These are phyloP conservation scores for Bisporella sp. DNA, from an alignment of 2,329 filamentous ascomycete genomes.

Conservation along the genomic window DNA sequence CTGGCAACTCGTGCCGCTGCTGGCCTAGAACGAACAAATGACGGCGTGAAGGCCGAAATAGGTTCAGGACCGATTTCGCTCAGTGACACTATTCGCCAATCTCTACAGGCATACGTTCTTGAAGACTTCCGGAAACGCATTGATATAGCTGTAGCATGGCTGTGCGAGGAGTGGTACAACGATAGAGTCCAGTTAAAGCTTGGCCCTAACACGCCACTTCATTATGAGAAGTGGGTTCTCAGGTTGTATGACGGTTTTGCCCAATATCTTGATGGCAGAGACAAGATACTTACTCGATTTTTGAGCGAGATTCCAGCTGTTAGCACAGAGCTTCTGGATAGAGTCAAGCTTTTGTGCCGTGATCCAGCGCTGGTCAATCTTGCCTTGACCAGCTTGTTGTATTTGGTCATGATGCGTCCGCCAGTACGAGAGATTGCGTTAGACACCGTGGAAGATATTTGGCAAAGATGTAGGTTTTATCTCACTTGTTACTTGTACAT, in stretches of 20 bases:
- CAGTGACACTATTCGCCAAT: constrained; percentile 67
- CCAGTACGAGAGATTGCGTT: constrained; percentile 56
- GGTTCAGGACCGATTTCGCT: constrained; percentile 39
- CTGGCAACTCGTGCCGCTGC: constrained; percentile 73
- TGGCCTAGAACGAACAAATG: constrained; percentile 53
- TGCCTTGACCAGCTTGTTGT: constrained; percentile 57
- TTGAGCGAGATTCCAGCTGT: constrained; percentile 85
- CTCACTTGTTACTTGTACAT: neutral
- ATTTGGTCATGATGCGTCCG: constrained; percentile 61
- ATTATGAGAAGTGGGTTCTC: constrained; percentile 75
- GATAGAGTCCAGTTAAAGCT: constrained; percentile 53
- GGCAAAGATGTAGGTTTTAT: constrained; percentile 51
- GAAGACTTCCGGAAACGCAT: constrained; percentile 89
- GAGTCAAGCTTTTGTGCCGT: constrained; percentile 61
- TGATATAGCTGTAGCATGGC: constrained; percentile 85
- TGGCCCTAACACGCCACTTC: constrained; percentile 41
- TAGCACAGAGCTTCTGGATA: constrained; percentile 61
- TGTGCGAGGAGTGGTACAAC: constrained; percentile 98
- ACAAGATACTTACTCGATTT: constrained; percentile 85
- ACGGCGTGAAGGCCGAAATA: constrained; percentile 50
- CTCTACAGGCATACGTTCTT: constrained; percentile 77
- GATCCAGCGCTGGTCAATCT: constrained; percentile 59
- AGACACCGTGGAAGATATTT: constrained; percentile 60
- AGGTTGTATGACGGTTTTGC: constrained; percentile 83
- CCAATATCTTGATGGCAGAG: constrained; percentile 83